These are phyloP conservation scores for Corchorus olitorius DNA, from an alignment of 345 rosid genomes.

Conservation along the genomic window DNA sequence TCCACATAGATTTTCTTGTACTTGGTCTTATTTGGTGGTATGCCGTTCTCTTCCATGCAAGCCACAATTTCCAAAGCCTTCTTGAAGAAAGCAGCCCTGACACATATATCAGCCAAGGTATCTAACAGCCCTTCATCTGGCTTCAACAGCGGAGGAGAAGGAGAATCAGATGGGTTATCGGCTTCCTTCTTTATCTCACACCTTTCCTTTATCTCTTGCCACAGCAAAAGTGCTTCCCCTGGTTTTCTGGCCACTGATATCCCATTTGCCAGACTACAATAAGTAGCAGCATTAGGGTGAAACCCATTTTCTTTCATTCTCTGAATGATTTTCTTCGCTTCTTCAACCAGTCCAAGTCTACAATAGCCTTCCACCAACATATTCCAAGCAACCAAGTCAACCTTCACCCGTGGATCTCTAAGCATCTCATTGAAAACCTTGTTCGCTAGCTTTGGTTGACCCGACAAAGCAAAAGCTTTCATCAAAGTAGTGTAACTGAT, in stretches of 20 bases:
- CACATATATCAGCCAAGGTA: slow-evolving; percentile 80
- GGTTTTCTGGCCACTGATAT: slow-evolving; percentile 90
- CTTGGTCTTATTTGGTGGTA: slow-evolving; percentile 84
- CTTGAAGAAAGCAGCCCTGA: slow-evolving; percentile 86
- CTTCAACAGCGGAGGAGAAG: slow-evolving; percentile 49
- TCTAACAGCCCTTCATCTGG: slow-evolving; percentile 80
- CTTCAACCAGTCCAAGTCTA: slow-evolving; percentile 73
- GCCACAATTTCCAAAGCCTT: slow-evolving; percentile 92
- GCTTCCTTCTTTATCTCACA: slow-evolving; percentile 35
- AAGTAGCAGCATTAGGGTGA: slow-evolving; percentile 78
- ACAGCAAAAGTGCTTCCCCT: slow-evolving; percentile 89
- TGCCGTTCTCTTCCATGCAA: slow-evolving; percentile 91
- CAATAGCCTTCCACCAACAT: slow-evolving; percentile 89
- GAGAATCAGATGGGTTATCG: slow-evolving; percentile 36
- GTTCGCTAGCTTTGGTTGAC: slow-evolving; percentile 87
- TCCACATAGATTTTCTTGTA: slow-evolving; percentile 84
- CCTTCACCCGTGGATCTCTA: slow-evolving; percentile 74
- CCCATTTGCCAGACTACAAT: slow-evolving; percentile 82
- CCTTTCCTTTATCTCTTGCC: slow-evolving; percentile 88
- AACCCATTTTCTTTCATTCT: slow-evolving; percentile 73
- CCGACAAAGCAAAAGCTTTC: slow-evolving; percentile 90
- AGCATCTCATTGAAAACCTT: slow-evolving; percentile 91
- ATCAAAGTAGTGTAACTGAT: slow-evolving; percentile 93
- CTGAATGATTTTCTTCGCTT: slow-evolving; percentile 67
- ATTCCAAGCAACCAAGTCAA: slow-evolving; percentile 87